These are phyloP conservation scores for Xylariales sp. DNA, from an alignment of 2,329 filamentous ascomycete species.

Conservation along the genomic window DNA sequence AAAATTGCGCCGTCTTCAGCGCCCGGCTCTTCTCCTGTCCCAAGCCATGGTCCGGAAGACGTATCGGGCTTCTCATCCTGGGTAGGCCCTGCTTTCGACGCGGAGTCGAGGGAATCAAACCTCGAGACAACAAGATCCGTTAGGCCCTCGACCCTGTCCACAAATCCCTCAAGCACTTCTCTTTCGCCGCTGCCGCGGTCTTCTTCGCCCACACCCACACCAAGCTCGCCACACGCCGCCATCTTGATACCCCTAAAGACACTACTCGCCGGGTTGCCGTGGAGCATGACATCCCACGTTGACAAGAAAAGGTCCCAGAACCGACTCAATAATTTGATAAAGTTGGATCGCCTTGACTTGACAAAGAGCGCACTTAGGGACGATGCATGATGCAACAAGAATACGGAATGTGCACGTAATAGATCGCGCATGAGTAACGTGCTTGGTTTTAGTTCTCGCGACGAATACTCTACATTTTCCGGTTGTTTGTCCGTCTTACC, in stretches of 20 bases:
- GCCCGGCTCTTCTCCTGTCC: constrained; percentile 73
- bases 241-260: constrained; percentile 88
- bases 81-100: constrained; percentile 49
- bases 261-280: constrained; percentile 85
- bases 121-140: constrained; percentile 89
- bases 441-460: constrained; percentile 87
- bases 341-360: constrained; percentile 72
- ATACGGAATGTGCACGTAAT: constrained; percentile 82
- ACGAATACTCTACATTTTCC: constrained; percentile 79
- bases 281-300: constrained; percentile 89
- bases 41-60: constrained; percentile 73
- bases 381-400: constrained; percentile 86
- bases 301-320: constrained; percentile 81
- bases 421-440: constrained; percentile 83
- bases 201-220: constrained; percentile 94
- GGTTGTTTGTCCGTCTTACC: constrained; percentile 54
- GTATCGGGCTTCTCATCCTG: constrained; percentile 43
- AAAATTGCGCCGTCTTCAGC: constrained; percentile 88
- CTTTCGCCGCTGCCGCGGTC: constrained; percentile 93
- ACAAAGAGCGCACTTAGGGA: constrained; percentile 78
- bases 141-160: constrained; percentile 81
- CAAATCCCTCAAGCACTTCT: constrained; percentile 91
- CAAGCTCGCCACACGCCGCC: constrained; percentile 89
- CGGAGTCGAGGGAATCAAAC: constrained; percentile 68
- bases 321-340: constrained; percentile 76